Percentiles rank a stretch among this genome's conserved stretches.
Evolutionary conservation across 1,284 basidiomycete genomes (phyloP).

Genomic region (Chalciporus sp.): DNA sequence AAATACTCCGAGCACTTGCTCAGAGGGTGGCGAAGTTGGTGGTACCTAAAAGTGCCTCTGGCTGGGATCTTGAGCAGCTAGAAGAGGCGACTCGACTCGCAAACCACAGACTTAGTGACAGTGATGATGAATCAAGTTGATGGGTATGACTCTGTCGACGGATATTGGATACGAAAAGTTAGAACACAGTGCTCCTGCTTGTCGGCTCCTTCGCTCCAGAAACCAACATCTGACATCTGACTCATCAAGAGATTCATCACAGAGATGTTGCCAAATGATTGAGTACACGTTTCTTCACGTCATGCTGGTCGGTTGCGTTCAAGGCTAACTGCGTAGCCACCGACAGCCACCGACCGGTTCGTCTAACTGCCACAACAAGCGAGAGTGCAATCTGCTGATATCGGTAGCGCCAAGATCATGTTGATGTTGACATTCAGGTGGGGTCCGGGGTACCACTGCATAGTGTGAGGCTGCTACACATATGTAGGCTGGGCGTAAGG

Average conservation of each 20-base stretch:
- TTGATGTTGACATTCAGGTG: too few species aligned
- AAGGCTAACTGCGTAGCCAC: too few species aligned
- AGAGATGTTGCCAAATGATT: not conserved
- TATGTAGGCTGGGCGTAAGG: too few species aligned
- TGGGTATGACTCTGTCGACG: not conserved
- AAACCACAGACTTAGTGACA: conserved; percentile 48
- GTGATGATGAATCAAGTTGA: conserved; percentile 55
- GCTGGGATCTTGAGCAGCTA: conserved; percentile 69
- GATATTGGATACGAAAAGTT: too few species aligned
- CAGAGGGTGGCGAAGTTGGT: conserved; percentile 40
- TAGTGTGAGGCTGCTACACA: too few species aligned
- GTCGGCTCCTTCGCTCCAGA: not conserved
- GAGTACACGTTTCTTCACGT: not conserved
- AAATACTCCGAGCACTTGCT: conserved; percentile 48
- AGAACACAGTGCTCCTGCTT: not conserved
- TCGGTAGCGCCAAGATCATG: too few species aligned
- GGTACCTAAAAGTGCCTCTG: conserved; percentile 57
- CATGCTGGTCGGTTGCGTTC: too few species aligned
- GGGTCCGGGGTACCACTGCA: too few species aligned
- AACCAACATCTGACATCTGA: not conserved
- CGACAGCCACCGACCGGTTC: too few species aligned
- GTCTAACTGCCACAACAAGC: too few species aligned
- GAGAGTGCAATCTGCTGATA: too few species aligned
- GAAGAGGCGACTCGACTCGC: conserved; percentile 54
- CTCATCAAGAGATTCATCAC: not conserved